These are phyloP conservation scores for Micractinium sp. DNA, from an alignment of 139 green algal species.

Conservation along the genomic window DNA sequence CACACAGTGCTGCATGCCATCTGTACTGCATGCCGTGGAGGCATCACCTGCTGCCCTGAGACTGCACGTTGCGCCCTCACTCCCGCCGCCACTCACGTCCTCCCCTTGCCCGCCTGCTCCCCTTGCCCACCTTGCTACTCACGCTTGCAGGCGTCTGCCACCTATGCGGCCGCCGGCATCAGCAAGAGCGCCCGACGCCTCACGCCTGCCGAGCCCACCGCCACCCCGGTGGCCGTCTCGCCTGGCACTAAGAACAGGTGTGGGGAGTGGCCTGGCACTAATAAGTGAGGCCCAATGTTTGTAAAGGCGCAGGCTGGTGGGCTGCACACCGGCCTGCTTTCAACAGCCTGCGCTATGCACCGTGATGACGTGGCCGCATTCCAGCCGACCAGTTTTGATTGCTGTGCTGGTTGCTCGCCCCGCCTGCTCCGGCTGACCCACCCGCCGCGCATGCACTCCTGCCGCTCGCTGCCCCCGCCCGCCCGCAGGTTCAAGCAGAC, in stretches of 20 bases:
- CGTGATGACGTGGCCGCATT: no score
- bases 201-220: not conserved
- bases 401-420: no score
- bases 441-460: no score
- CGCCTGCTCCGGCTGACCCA: not conserved
- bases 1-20: no score
- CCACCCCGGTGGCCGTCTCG: not conserved
- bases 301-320: not conserved
- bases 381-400: no score
- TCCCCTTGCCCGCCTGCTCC: not conserved
- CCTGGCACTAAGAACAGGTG: not conserved
- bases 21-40: no score
- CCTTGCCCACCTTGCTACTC: not conserved
- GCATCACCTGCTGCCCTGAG: no score
- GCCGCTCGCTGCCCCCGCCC: not conserved
- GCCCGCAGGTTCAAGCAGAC: constrained; percentile 21
- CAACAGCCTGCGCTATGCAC: no score
- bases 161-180: not conserved
- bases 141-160: not conserved
- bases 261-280: not conserved
- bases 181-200: no score
- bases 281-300: not conserved
- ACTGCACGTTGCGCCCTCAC: no score
- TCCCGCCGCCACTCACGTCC: no score
- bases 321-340: not conserved